phyloP scores from a whole-genome alignment of 345 rosid species.

The Chamaenerion angustifolium region DNA sequence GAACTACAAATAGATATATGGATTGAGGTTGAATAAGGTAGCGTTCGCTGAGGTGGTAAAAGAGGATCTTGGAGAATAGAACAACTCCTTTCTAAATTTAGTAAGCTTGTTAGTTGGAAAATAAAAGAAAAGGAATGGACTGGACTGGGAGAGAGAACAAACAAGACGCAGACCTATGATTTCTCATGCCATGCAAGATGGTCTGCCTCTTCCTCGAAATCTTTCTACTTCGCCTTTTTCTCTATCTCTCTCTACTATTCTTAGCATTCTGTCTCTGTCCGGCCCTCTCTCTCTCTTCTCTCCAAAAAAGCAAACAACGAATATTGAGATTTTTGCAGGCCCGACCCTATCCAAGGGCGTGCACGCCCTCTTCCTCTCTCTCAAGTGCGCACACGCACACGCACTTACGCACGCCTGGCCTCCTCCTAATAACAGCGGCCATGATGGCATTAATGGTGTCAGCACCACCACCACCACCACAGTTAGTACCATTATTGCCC shows the following conservation, averaged over 20 bases:
- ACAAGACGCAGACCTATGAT: not conserved
- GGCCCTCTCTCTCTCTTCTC: no score
- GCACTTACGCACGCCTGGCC: no score
- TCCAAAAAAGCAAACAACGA: not conserved
- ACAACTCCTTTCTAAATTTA: not conserved
- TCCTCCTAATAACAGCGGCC: no score
- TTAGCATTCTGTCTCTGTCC: no score
- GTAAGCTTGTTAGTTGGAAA: not conserved
- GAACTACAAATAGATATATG: no score
- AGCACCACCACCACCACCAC: no score
- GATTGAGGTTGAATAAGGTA: no score
- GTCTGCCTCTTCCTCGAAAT: slow-evolving; percentile 2
- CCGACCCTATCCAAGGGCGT: slow-evolving; percentile 36
- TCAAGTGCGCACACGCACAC: no score
- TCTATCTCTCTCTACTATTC: no score
- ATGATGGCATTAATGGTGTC: no score
- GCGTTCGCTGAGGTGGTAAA: no score
- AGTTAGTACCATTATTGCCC: slow-evolving; percentile 11
- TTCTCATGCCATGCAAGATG: slow-evolving; percentile 13
- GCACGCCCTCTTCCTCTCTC: slow-evolving; percentile 33
- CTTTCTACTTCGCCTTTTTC: not conserved
- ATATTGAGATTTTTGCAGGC: slow-evolving; percentile 11
- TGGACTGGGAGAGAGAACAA: not conserved
- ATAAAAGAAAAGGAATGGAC: not conserved
- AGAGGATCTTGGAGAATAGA: no score